Conservation (phyloP, 352 stramenopile species). For the Phytophthora chlamydospora region DNA sequence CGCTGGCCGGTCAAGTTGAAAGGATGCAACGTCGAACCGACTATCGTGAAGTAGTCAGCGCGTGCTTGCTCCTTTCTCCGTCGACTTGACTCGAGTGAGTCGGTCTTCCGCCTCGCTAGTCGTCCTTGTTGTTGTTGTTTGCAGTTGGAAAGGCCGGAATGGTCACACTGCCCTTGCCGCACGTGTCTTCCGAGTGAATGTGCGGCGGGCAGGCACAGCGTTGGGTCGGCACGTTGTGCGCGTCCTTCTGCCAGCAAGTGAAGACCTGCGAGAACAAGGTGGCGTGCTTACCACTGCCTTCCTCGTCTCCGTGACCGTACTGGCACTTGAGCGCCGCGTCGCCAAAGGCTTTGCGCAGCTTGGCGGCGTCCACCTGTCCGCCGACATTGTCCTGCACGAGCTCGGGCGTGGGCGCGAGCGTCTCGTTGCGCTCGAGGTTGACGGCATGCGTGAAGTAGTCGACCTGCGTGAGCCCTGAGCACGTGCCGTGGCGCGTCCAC, state of each 20-base stretch:
- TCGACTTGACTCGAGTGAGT: constrained; percentile 20
- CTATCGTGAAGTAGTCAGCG: constrained; percentile 36
- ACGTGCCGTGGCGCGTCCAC: constrained; percentile 94
- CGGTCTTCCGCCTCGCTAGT: constrained; percentile 15
- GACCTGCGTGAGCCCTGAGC: constrained; percentile 84
- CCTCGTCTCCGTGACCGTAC: background rate
- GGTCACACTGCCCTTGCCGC: constrained; percentile 47
- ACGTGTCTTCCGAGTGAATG: constrained; percentile 79
- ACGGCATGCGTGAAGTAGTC: constrained; percentile 88
- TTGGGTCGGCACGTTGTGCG: constrained; percentile 48
- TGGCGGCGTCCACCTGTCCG: constrained; percentile 45
- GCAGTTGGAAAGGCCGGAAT: constrained; percentile 58
- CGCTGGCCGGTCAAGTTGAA: constrained; percentile 15
- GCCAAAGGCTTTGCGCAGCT: constrained; percentile 53
- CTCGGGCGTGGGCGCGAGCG: constrained; percentile 59
- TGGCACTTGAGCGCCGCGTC: constrained; percentile 47
- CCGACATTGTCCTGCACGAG: constrained; percentile 71
- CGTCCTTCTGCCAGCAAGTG: constrained; percentile 84
- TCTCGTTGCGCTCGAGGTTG: constrained; percentile 78
- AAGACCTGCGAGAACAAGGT: constrained; percentile 76
- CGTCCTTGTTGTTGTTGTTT: background rate
- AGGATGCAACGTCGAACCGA: constrained; percentile 13
- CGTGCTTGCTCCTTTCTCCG: constrained; percentile 4
- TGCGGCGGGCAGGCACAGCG: constrained; percentile 63
- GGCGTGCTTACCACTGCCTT: constrained; percentile 13